Conservation (phyloP, 2,329 filamentous ascomycete genomes). For the Phoma sp. region DNA sequence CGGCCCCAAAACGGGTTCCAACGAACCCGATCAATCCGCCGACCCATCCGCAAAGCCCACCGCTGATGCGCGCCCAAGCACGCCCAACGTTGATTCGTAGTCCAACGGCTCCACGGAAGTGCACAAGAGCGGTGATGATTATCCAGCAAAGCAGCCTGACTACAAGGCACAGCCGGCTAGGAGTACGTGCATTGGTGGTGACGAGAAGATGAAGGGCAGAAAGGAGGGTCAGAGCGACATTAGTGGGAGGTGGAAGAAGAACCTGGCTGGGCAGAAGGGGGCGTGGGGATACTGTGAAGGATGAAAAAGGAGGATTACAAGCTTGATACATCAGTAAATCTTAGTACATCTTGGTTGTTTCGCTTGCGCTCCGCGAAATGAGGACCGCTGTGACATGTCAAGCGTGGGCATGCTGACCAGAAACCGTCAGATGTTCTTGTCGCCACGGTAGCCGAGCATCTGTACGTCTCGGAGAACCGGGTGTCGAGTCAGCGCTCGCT, state of each 20-base stretch:
- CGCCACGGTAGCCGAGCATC: constrained; percentile 3
- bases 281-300: background rate
- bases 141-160: constrained; percentile 51
- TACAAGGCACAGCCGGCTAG: constrained; percentile 39
- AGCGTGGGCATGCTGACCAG: background rate
- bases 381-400: background rate
- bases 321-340: background rate
- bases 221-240: constrained; percentile 40
- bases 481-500: background rate
- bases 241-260: constrained; percentile 14
- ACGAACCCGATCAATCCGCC: constrained; percentile 26
- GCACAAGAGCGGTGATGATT: constrained; percentile 40
- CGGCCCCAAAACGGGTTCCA: constrained; percentile 24
- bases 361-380: background rate
- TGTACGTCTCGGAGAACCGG: background rate
- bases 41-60: constrained; percentile 35
- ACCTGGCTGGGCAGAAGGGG: constrained; percentile 10
- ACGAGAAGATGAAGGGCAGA: constrained; percentile 40
- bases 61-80: constrained; percentile 29
- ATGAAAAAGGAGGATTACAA: background rate
- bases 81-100: constrained; percentile 38
- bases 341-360: background rate
- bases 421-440: background rate
- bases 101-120: constrained; percentile 42
- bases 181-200: constrained; percentile 45